Conservation (phyloP, 305 asterid genomes). For the Solanum aculeatissimum region DNA sequence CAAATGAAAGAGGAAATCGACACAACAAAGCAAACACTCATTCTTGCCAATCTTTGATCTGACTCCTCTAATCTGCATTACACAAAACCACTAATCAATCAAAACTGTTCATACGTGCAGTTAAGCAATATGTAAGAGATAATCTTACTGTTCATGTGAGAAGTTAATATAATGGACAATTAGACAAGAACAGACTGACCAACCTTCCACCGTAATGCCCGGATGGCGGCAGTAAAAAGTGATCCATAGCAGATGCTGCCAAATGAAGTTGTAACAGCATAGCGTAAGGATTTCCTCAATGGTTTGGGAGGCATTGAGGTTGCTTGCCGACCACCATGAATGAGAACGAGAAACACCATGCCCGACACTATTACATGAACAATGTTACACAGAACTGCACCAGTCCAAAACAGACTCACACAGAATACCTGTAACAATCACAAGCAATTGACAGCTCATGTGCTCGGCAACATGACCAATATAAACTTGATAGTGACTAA, state of each 20-base stretch:
- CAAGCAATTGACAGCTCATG: not conserved
- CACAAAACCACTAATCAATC: conserved; percentile 2
- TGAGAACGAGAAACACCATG: conserved; percentile 81
- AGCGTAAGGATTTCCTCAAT: conserved; percentile 48
- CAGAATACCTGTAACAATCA: conserved; percentile 56
- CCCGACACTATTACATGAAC: conserved; percentile 94
- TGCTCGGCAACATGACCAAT: not conserved
- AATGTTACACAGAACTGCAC: conserved; percentile 87
- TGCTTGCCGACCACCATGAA: conserved; percentile 78
- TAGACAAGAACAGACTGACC: not conserved
- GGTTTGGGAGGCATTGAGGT: conserved; percentile 83
- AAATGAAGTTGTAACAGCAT: conserved; percentile 83
- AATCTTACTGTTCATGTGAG: not conserved
- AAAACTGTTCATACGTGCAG: not conserved
- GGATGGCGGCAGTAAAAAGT: conserved; percentile 92
- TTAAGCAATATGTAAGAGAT: not conserved
- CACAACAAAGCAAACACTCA: conserved; percentile 95
- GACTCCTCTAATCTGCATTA: conserved; percentile 83
- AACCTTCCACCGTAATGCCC: conserved; percentile 97
- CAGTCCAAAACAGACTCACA: conserved; percentile 96
- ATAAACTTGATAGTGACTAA: not conserved
- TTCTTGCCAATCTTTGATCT: conserved; percentile 94
- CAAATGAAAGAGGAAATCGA: conserved; percentile 83
- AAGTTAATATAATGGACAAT: not conserved
- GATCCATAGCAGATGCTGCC: conserved; percentile 99